phyloP scores from a whole-genome alignment of 345 rosid genomes.

The Sonneratia caseolaris region DNA sequence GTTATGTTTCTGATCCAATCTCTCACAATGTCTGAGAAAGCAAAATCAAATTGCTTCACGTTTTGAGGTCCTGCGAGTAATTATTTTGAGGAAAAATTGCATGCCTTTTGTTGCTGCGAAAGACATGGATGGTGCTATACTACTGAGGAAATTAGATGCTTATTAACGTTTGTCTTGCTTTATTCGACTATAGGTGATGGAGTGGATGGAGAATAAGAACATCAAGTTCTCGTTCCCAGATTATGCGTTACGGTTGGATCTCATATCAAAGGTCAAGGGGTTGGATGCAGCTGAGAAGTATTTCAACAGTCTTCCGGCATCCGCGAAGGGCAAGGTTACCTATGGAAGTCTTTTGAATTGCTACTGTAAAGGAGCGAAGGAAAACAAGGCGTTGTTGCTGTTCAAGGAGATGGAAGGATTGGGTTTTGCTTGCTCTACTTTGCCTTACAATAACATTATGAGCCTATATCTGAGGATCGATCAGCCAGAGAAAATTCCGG shows the following conservation, averaged over 20 bases:
- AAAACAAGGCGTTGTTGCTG: conserved; percentile 44
- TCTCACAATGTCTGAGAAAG: not conserved
- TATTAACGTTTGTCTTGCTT: not conserved
- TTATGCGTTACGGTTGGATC: conserved; percentile 47
- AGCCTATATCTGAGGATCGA: conserved; percentile 38
- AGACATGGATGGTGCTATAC: not conserved
- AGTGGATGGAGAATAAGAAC: conserved; percentile 75
- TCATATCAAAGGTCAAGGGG: conserved; percentile 49
- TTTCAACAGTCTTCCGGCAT: conserved; percentile 29
- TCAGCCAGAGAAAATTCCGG: conserved; percentile 45
- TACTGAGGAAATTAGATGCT: too few relatives aligned
- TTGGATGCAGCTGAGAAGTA: conserved; percentile 49
- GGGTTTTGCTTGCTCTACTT: conserved; percentile 22
- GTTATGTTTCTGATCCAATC: not conserved
- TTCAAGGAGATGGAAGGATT: conserved; percentile 46
- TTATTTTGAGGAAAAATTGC: too few relatives aligned
- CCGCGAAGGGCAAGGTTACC: conserved; percentile 23
- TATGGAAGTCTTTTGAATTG: conserved; percentile 58
- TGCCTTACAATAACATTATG: conserved; percentile 55
- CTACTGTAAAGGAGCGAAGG: conserved; percentile 38
- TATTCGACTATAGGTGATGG: conserved; percentile 36
- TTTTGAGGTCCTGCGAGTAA: not conserved
- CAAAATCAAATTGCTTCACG: not conserved
- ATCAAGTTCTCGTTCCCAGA: conserved; percentile 29
- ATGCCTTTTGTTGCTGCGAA: not conserved